Percentiles rank a stretch among this genome's conserved stretches.
Conservation (phyloP, 2,329 filamentous ascomycete genomes). For the Hymenoscyphus occultus region DNA sequence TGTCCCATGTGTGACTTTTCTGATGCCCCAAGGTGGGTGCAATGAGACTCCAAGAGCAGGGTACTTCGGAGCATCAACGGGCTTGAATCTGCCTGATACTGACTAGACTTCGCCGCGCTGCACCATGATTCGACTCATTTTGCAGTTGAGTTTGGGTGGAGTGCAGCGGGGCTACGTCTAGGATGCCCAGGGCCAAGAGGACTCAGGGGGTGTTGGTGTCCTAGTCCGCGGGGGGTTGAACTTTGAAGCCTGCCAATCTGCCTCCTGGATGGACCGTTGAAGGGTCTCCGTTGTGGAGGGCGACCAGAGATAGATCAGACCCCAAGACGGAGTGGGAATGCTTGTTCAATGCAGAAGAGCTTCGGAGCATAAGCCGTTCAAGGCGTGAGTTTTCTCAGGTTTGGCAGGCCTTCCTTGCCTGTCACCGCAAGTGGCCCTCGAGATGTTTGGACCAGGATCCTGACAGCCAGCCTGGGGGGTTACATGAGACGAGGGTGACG, state of each 20-base stretch:
- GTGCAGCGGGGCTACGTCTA: constrained; percentile 25
- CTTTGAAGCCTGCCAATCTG: constrained; percentile 19
- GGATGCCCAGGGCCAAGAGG: constrained; percentile 14
- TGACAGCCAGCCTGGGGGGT: constrained; percentile 29
- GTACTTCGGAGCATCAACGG: constrained; percentile 29
- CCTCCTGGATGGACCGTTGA: constrained; percentile 27
- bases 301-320: constrained; percentile 17
- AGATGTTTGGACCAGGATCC: constrained; percentile 34
- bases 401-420: constrained; percentile 32
- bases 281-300: constrained; percentile 30
- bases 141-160: constrained; percentile 27
- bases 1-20: constrained; percentile 32
- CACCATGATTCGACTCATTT: constrained; percentile 23
- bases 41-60: constrained; percentile 29
- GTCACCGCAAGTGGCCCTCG: constrained; percentile 31
- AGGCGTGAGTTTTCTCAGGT: constrained; percentile 30
- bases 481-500: constrained; percentile 37
- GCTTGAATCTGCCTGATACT: constrained; percentile 19
- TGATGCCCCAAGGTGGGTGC: constrained; percentile 35
- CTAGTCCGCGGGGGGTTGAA: too few species aligned
- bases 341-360: constrained; percentile 33
- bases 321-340: constrained; percentile 28
- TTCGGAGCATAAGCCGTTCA: constrained; percentile 35
- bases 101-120: constrained; percentile 29
- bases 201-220: constrained; percentile 16